Evolutionary conservation across 257 asterid genomes (phyloP).

Genomic region (Anisodus acutangulus): DNA sequence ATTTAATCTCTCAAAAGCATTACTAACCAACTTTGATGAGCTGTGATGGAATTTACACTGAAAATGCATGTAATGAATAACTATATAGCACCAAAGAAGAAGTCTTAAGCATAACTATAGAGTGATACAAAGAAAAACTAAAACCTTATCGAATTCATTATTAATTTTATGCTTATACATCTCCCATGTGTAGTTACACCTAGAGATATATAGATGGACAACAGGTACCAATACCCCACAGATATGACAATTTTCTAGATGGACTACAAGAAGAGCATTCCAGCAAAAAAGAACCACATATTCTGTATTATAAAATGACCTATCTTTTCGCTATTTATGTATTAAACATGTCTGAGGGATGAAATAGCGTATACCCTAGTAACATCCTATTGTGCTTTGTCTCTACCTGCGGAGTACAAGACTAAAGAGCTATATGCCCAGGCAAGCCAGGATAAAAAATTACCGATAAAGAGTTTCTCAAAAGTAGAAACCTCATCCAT

Average conservation of each 20-base stretch:
- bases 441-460: constrained; percentile 15
- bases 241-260: constrained; percentile 2
- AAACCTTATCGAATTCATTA: neutral
- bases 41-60: neutral
- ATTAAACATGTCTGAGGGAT: neutral
- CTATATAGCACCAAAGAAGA: constrained; percentile 10
- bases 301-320: neutral
- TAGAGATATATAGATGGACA: neutral
- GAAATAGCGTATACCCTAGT: neutral
- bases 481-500: constrained; percentile 45
- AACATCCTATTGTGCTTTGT: neutral
- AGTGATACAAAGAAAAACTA: neutral
- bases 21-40: neutral
- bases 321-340: neutral
- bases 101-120: neutral
- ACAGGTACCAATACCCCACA: neutral
- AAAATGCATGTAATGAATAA: neutral
- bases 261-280: neutral
- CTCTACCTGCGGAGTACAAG: neutral
- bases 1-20: neutral
- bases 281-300: neutral
- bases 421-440: neutral
- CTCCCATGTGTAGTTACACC: neutral
- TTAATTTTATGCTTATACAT: neutral
- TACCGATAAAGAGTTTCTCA: constrained; percentile 47